Evolutionary conservation across 352 stramenopile species (phyloP).

Genomic region (Globisporangium rhizosaccharum): DNA sequence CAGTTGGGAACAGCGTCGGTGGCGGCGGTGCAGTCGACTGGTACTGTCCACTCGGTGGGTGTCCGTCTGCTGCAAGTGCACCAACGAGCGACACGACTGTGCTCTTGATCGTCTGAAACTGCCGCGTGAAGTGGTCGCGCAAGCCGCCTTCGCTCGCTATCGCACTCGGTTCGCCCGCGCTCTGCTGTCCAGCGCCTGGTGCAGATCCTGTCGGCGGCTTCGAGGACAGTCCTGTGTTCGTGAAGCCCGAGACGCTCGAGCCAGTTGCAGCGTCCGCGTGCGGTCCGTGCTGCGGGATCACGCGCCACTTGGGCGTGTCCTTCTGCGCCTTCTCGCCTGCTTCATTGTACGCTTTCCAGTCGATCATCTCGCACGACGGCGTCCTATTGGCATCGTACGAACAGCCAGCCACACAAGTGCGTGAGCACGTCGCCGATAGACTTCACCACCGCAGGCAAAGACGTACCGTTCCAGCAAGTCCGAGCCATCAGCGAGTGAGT

Average conservation of each 20-base stretch:
- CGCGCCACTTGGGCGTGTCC: conserved; percentile 58
- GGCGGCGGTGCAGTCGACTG: conserved; percentile 1
- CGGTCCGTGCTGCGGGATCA: conserved; percentile 74
- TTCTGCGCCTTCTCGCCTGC: conserved; percentile 55
- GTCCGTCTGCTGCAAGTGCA: conserved; percentile 16
- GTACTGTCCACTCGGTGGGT: not conserved
- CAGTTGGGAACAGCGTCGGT: not conserved
- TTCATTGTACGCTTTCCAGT: conserved; percentile 86
- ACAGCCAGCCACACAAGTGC: not conserved
- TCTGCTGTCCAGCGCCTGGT: not conserved
- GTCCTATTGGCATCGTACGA: conserved; percentile 19
- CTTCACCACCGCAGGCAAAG: not conserved
- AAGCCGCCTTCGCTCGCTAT: conserved; percentile 16
- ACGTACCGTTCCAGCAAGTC: conserved; percentile 28
- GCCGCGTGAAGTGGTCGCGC: conserved; percentile 31
- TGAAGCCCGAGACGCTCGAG: not conserved
- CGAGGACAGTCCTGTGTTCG: not conserved
- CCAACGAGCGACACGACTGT: conserved; percentile 42
- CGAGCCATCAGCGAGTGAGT: conserved; percentile 9
- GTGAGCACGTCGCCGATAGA: not conserved
- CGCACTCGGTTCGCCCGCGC: conserved; percentile 5
- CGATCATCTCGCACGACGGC: conserved; percentile 72
- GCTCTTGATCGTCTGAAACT: conserved; percentile 44
- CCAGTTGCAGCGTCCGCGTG: conserved; percentile 33
- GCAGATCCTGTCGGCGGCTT: conserved; percentile 25